These are phyloP conservation scores for Elsinoe batatas DNA, from an alignment of 2,329 filamentous ascomycete genomes.

Conservation along the genomic window DNA sequence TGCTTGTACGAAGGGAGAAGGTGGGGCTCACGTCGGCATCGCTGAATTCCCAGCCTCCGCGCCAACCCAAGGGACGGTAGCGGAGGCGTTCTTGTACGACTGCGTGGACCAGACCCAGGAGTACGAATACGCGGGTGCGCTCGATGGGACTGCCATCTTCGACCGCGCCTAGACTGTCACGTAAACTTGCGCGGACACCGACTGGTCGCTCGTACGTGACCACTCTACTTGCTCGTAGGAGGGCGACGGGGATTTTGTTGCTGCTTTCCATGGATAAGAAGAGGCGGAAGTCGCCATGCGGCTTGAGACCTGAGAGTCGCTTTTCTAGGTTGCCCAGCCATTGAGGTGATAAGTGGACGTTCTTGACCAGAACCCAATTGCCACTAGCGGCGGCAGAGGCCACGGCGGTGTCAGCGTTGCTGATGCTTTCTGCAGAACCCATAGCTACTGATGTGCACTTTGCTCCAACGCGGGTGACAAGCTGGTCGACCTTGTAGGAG, in stretches of 20 bases:
- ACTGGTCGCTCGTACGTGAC: constrained; percentile 98
- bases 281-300: constrained; percentile 82
- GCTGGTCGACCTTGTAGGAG: constrained; percentile 94
- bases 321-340: constrained; percentile 98
- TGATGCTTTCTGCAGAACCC: constrained; percentile 90
- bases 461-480: constrained; percentile 74
- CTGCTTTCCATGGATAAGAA: constrained; percentile 98
- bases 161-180: constrained; percentile 79
- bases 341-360: constrained; percentile 88
- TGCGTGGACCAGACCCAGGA: constrained; percentile 89
- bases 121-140: constrained; percentile 76
- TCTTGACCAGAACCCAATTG: constrained; percentile 96
- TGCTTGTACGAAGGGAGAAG: constrained; percentile 6
- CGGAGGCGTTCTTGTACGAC: constrained; percentile 90
- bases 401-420: constrained; percentile 91
- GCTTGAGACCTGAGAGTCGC: constrained; percentile 88
- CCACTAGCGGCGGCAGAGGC: constrained; percentile 83
- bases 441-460: constrained; percentile 96
- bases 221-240: constrained; percentile 84
- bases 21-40: constrained; percentile 82
- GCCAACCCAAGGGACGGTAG: constrained; percentile 95
- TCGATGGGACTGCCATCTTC: constrained; percentile 72
- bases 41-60: constrained; percentile 99
- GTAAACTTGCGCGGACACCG: constrained; percentile 95
- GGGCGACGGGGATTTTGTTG: constrained; percentile 90